These are phyloP conservation scores for Aspergillus arachidicola DNA, from an alignment of 2,329 filamentous ascomycete species.

Conservation along the genomic window DNA sequence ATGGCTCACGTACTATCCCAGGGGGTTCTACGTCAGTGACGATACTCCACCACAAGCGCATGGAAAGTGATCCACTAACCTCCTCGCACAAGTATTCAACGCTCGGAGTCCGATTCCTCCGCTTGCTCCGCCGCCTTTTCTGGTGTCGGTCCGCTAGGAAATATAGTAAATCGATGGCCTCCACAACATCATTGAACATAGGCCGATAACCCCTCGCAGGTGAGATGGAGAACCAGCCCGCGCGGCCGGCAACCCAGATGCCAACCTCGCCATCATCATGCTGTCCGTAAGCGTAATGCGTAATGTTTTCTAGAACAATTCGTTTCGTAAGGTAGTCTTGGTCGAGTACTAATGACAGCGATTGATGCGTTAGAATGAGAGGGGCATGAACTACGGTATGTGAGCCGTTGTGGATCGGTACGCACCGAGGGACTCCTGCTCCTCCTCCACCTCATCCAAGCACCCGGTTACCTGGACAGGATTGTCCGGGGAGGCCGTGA, in stretches of 20 bases:
- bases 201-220: slow-evolving; percentile 56
- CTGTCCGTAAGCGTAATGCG: slow-evolving; percentile 53
- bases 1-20: slow-evolving; percentile 43
- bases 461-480: slow-evolving; percentile 60
- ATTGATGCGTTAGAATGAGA: background rate
- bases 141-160: slow-evolving; percentile 62
- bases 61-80: slow-evolving; percentile 28
- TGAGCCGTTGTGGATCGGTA: slow-evolving; percentile 10
- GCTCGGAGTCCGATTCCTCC: slow-evolving; percentile 37
- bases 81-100: slow-evolving; percentile 45
- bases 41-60: background rate
- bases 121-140: slow-evolving; percentile 39
- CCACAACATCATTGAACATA: slow-evolving; percentile 58
- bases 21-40: slow-evolving; percentile 6
- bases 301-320: slow-evolving; percentile 52
- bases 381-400: background rate
- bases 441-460: slow-evolving; percentile 48
- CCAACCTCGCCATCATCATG: slow-evolving; percentile 58
- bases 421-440: slow-evolving; percentile 47
- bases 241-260: slow-evolving; percentile 64
- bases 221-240: slow-evolving; percentile 64
- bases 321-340: slow-evolving; percentile 43
- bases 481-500: slow-evolving; percentile 57
- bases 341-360: slow-evolving; percentile 37
- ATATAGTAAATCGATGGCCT: slow-evolving; percentile 63